phyloP scores from a whole-genome alignment of 768 basidiomycete genomes.

The Pisolithus marmoratus region DNA sequence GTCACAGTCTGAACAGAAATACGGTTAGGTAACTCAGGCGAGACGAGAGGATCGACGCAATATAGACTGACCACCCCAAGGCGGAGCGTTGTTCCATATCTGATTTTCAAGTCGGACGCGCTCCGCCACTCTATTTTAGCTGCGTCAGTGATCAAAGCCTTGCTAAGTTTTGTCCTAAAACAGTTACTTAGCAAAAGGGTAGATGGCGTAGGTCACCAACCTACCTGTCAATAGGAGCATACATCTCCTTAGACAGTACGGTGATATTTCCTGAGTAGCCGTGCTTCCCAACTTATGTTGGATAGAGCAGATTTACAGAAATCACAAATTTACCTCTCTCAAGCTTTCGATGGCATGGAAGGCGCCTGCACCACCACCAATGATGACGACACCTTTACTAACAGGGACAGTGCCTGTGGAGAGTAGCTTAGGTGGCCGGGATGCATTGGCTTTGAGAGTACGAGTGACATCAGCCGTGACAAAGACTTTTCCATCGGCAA shows the following conservation, averaged over 20 bases:
- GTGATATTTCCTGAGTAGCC: slow-evolving; percentile 76
- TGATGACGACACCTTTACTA: slow-evolving; percentile 69
- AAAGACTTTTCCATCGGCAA: slow-evolving; percentile 67
- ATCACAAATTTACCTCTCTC: slow-evolving; percentile 51
- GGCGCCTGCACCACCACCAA: slow-evolving; percentile 81
- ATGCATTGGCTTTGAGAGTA: slow-evolving; percentile 62
- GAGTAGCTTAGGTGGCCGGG: slow-evolving; percentile 53
- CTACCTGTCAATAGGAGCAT: slow-evolving; percentile 82
- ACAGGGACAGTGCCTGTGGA: slow-evolving; percentile 40
- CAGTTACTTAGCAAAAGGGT: slow-evolving; percentile 1
- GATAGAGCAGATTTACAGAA: background rate
- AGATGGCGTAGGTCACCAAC: background rate
- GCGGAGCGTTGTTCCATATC: slow-evolving; percentile 63
- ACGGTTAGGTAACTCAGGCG: background rate
- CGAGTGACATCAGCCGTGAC: slow-evolving; percentile 64
- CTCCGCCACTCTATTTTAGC: slow-evolving; percentile 72
- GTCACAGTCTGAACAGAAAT: slow-evolving; percentile 51
- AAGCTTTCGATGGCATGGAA: slow-evolving; percentile 76
- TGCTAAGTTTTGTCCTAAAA: slow-evolving; percentile 79
- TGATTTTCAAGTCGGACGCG: slow-evolving; percentile 69
- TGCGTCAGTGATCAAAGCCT: slow-evolving; percentile 72
- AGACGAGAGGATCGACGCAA: slow-evolving; percentile 2
- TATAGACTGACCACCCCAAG: slow-evolving; percentile 44
- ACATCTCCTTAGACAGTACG: slow-evolving; percentile 69
- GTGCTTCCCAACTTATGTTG: slow-evolving; percentile 39